Percentiles rank a stretch among this genome's conserved stretches.
Conservation (phyloP, 2,329 filamentous ascomycete species). For the Aspergillus sp. region DNA sequence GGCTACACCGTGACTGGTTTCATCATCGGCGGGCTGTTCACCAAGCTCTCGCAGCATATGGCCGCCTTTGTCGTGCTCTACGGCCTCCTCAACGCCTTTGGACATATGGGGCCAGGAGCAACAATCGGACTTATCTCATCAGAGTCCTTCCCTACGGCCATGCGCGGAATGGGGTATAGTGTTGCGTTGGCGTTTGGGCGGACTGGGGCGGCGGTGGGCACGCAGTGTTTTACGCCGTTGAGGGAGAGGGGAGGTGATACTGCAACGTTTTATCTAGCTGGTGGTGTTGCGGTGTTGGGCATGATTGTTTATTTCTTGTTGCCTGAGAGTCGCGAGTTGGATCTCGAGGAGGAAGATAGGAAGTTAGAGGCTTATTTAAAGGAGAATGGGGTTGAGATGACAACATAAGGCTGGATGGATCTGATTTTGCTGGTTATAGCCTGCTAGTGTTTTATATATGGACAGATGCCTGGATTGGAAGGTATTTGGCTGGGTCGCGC, state of each 20-base stretch:
- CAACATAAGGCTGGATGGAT: no score
- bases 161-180: conserved; percentile 35
- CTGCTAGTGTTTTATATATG: no score
- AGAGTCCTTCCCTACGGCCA: conserved; percentile 34
- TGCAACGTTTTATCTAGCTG: conserved; percentile 35
- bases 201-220: conserved; percentile 36
- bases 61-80: conserved; percentile 37
- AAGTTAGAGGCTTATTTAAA: conserved; percentile 23
- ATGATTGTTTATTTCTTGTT: conserved; percentile 31
- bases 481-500: no score
- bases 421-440: no score
- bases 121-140: conserved; percentile 34
- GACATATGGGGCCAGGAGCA: conserved; percentile 37
- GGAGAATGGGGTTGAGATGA: conserved; percentile 19
- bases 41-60: conserved; percentile 27
- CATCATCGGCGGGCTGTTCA: conserved; percentile 32
- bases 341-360: conserved; percentile 31
- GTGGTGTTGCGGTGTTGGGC: conserved; percentile 29
- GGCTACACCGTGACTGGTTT: conserved; percentile 31
- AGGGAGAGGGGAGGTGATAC: conserved; percentile 28
- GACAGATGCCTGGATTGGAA: no score
- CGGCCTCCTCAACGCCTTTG: conserved; percentile 32
- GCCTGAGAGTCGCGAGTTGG: conserved; percentile 29
- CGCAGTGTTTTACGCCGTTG: conserved; percentile 35
- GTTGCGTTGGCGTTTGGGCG: conserved; percentile 35